These are phyloP conservation scores for Babesia bigemina DNA, from an alignment of 169 alveolate species.

Conservation along the genomic window DNA sequence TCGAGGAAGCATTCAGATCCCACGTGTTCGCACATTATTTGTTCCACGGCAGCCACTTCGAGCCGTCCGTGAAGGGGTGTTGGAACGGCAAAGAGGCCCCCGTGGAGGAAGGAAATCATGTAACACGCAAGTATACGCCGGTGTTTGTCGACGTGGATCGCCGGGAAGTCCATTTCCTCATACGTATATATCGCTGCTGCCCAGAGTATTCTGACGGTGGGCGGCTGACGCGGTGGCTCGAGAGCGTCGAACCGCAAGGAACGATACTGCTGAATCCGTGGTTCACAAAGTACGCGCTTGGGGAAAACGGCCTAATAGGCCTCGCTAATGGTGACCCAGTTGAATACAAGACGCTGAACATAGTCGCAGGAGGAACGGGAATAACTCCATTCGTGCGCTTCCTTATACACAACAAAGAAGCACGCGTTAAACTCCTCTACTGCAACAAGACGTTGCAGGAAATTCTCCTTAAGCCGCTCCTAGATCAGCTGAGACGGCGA, in stretches of 20 bases:
- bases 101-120: slow-evolving; percentile 1
- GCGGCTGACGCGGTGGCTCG: slow-evolving; percentile 52
- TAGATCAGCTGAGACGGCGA: slow-evolving; percentile 25
- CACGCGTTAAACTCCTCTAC: slow-evolving; percentile 40
- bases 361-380: slow-evolving; percentile 83
- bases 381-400: slow-evolving; percentile 78
- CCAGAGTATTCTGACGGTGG: slow-evolving; percentile 77
- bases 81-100: slow-evolving; percentile 29
- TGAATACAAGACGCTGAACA: slow-evolving; percentile 59
- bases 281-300: slow-evolving; percentile 6
- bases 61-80: slow-evolving; percentile 28
- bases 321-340: background rate
- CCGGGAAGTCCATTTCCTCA: slow-evolving; percentile 72
- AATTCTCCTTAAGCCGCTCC: slow-evolving; percentile 49
- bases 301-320: slow-evolving; percentile 12
- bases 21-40: slow-evolving; percentile 42
- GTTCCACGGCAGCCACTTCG: slow-evolving; percentile 38
- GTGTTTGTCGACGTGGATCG: slow-evolving; percentile 68
- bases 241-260: slow-evolving; percentile 19
- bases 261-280: slow-evolving; percentile 3
- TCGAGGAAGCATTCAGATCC: slow-evolving; percentile 21
- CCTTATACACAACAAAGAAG: slow-evolving; percentile 24
- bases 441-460: slow-evolving; percentile 55
- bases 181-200: slow-evolving; percentile 71
- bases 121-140: slow-evolving; percentile 75